phyloP scores from a whole-genome alignment of 306 rosid species.

The Cucurbita moschata region DNA sequence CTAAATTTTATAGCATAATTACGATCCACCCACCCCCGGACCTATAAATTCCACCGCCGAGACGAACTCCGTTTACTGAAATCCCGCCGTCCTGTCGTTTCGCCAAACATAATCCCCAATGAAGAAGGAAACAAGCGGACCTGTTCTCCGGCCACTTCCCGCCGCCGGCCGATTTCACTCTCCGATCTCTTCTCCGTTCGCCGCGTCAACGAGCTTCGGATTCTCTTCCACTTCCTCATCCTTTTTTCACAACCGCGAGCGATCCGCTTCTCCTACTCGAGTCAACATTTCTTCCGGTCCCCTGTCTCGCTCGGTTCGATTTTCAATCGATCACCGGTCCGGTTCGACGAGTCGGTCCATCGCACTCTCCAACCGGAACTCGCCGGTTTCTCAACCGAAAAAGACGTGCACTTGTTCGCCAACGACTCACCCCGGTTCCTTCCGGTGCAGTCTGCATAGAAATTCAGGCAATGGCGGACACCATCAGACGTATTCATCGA shows the following conservation, averaged over 20 bases:
- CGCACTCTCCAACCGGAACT: constrained; percentile 31
- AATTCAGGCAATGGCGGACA: constrained; percentile 9
- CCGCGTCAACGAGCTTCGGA: constrained; percentile 51
- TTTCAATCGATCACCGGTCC: constrained; percentile 62
- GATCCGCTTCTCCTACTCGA: constrained; percentile 67
- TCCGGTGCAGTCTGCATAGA: constrained; percentile 78
- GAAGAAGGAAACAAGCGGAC: constrained; percentile 48
- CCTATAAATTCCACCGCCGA: neutral
- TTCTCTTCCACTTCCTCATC: constrained; percentile 35
- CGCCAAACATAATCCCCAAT: no score
- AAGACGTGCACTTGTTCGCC: constrained; percentile 82
- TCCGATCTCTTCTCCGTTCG: constrained; percentile 20
- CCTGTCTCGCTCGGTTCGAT: constrained; percentile 41
- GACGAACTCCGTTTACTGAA: neutral
- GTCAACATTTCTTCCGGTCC: constrained; percentile 40
- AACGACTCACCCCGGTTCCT: constrained; percentile 74
- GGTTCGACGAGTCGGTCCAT: constrained; percentile 61
- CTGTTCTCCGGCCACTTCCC: constrained; percentile 42
- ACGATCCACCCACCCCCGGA: neutral
- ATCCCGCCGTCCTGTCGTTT: neutral
- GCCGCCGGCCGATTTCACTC: no score
- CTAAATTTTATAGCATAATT: neutral
- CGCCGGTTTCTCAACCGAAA: constrained; percentile 40
- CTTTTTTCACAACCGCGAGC: constrained; percentile 26
- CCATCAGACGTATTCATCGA: constrained; percentile 21